phyloP scores from a whole-genome alignment of 345 rosid species.

The Aethionema arabicum region DNA sequence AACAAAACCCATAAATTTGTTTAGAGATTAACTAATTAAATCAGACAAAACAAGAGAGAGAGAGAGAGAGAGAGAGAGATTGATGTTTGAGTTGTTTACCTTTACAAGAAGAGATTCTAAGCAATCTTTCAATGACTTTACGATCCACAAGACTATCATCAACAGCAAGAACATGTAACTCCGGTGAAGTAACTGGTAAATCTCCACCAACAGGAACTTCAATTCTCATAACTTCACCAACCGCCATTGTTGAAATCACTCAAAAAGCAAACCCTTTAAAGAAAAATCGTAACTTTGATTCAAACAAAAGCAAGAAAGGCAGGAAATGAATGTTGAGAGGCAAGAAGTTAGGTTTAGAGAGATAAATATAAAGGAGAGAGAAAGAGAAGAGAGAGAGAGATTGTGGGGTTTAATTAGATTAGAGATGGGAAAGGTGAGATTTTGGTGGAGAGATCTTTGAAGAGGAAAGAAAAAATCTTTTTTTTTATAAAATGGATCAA shows the following conservation, averaged over 20 bases:
- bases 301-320: conserved; percentile 6
- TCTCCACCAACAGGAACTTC: conserved; percentile 35
- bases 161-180: conserved; percentile 96
- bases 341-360: conserved; percentile 26
- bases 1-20: neutral
- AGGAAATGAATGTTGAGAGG: conserved; percentile 22
- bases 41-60: conserved; percentile 8
- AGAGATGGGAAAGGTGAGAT: conserved; percentile 35
- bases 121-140: conserved; percentile 78
- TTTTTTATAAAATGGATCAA: conserved; percentile 28
- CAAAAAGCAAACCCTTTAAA: neutral
- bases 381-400: neutral
- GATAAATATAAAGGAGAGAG: conserved; percentile 5
- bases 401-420: conserved; percentile 17
- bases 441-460: conserved; percentile 37
- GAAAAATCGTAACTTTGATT: conserved; percentile 10
- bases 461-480: conserved; percentile 36
- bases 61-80: conserved; percentile 12
- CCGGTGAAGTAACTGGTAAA: conserved; percentile 38
- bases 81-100: conserved; percentile 37
- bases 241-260: conserved; percentile 31
- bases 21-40: neutral
- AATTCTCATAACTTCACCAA: conserved; percentile 44
- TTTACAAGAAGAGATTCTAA: conserved; percentile 71
- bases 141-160: conserved; percentile 86